A percentile compares a stretch with the other conserved stretches of the same genome.
Evolutionary conservation across 768 basidiomycete genomes (phyloP).

Genomic region (Chiua virens): DNA sequence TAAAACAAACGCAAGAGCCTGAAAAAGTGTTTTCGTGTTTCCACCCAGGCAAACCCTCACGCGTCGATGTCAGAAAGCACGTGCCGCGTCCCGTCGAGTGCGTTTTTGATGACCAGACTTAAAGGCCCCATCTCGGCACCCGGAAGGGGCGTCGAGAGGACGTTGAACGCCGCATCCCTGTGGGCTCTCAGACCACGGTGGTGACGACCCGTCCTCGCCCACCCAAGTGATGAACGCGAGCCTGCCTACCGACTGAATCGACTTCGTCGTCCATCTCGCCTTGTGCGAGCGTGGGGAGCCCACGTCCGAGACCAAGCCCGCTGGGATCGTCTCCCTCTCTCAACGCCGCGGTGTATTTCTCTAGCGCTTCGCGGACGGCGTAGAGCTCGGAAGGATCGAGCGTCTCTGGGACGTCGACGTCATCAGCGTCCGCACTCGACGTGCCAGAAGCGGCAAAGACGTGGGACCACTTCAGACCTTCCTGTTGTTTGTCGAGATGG

Average conservation of each 20-base stretch:
- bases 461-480: constrained; percentile 83
- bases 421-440: constrained; percentile 34
- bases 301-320: constrained; percentile 62
- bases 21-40: constrained; percentile 80
- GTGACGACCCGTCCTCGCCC: constrained; percentile 44
- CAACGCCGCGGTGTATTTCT: constrained; percentile 78
- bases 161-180: constrained; percentile 40
- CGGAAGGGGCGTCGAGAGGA: constrained; percentile 75
- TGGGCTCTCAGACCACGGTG: constrained; percentile 40
- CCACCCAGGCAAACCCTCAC: constrained; percentile 48
- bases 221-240: constrained; percentile 69
- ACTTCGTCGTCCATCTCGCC: constrained; percentile 94
- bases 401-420: constrained; percentile 82
- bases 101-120: constrained; percentile 62
- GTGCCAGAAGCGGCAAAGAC: constrained; percentile 65
- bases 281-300: constrained; percentile 77
- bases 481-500: constrained; percentile 84
- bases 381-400: constrained; percentile 82
- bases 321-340: constrained; percentile 56
- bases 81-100: constrained; percentile 72
- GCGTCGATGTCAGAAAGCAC: constrained; percentile 35
- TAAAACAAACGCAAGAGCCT: constrained; percentile 89
- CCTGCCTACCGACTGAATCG: constrained; percentile 71
- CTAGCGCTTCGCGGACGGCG: constrained; percentile 75
- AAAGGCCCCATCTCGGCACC: constrained; percentile 39